A percentile compares a stretch with the other conserved stretches of the same genome.
Conservation (phyloP, 805 yeast species). For the Tetrapisispora namnaoensis region DNA sequence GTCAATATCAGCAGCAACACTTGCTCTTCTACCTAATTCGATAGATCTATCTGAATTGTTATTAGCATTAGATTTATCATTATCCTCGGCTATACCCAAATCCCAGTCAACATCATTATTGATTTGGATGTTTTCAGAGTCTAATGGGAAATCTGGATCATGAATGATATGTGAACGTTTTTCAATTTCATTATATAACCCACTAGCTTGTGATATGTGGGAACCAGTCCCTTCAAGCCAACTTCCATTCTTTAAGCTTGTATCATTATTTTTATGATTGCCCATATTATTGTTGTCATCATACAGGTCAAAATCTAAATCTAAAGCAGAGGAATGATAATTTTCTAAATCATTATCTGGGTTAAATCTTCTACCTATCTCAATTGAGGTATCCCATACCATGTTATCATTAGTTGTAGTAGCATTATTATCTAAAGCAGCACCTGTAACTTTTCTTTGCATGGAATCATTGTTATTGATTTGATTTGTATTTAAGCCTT, state of each 20-base stretch:
- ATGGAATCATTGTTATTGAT: conserved; percentile 10
- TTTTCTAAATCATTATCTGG: conserved; percentile 16
- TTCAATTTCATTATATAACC: not conserved
- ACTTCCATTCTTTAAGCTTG: conserved; percentile 3
- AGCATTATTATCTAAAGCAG: conserved; percentile 10
- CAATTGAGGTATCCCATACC: conserved; percentile 25
- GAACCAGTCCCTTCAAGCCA: conserved; percentile 23
- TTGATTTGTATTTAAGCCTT: conserved; percentile 9
- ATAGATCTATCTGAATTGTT: conserved; percentile 45
- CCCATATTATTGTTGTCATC: conserved; percentile 1
- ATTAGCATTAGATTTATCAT: conserved; percentile 1
- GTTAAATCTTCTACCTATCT: conserved; percentile 23
- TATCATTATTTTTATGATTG: conserved; percentile 1
- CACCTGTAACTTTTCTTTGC: conserved; percentile 26
- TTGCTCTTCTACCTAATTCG: conserved; percentile 52
- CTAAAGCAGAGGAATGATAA: conserved; percentile 17
- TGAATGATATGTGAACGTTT: not conserved
- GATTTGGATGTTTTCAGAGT: conserved; percentile 21
- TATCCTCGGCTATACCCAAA: conserved; percentile 18
- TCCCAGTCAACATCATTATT: conserved; percentile 22
- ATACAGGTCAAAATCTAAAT: conserved; percentile 29
- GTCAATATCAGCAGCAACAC: conserved; percentile 18
- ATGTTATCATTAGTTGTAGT: not conserved
- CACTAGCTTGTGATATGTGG: not conserved
- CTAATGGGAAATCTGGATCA: conserved; percentile 20